Base-by-base conservation (phyloP, 1,139 yeast species). In the Blastobotrys indianensis region DNA sequence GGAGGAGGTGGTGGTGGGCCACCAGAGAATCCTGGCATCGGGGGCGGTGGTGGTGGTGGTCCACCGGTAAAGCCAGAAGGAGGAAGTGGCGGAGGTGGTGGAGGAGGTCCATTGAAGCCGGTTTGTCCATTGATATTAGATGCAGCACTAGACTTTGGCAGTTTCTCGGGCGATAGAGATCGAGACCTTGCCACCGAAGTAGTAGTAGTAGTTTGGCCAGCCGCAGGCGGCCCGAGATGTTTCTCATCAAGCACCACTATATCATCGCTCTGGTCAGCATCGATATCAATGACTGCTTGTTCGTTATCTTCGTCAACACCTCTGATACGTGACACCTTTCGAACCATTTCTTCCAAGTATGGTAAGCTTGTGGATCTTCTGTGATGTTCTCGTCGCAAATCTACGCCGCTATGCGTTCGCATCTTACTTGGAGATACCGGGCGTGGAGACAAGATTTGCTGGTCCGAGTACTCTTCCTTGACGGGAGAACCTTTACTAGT, bases 41-140 rank as follows among this genome's bases (percentile, higher is more conserved):
- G 63, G 3, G 67, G 65, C 16, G 65, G 62, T 23, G 70, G 67
- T 12, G 70, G 65, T 1, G 67, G 65, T 12, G 61, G 53, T 2
- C 51, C 48, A 6, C 57, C 54, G 31, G 44, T 42, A 46, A 51
- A 47, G 3, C 42, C 46, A 8, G 20, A 5, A n/a, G 54, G 53
- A 3, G 60, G 59, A 9, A 62, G 59, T 4, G 60, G 57, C 4
- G 63, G 64, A 4, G 62, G 60, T 13, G 69, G 67, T 17, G 69
- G 66, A 1, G 68, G 64, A 3, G 68, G 25, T 44, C 15, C 15
- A n/a, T 4, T 37, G 32, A 37, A 37, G n/a, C 28, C 32, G 20
- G 13, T 7, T 5, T 25, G 13, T 13, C 25, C 25, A 20, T 20
- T 20, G 7, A 7, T 4, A 20, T 4, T 7, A 20, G 25, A 7